A percentile compares a stretch with the other conserved stretches of the same genome.
Conservation (phyloP, 2,329 filamentous ascomycete species). For the Akanthomyces uredinophilus region DNA sequence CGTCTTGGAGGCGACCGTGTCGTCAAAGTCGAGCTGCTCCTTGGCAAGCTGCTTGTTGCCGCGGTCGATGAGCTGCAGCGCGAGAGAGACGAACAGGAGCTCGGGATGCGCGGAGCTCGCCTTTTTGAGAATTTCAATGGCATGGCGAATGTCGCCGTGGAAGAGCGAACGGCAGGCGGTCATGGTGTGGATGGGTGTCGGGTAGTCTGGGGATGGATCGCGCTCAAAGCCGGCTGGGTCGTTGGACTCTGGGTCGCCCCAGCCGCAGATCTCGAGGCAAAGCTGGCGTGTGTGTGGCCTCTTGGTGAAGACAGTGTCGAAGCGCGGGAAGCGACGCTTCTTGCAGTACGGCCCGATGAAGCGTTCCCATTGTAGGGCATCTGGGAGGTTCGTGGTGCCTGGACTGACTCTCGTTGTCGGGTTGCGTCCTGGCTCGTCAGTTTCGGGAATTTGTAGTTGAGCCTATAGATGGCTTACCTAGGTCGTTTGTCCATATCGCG, state of each 20-base stretch:
- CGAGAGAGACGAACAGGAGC: constrained; percentile 63
- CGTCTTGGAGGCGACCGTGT: constrained; percentile 55
- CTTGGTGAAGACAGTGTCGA: constrained; percentile 57
- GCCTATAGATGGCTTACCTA: constrained; percentile 45
- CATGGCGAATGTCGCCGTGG: constrained; percentile 62
- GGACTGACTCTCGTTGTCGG: constrained; percentile 43
- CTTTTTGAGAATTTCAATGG: constrained; percentile 63
- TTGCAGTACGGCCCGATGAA: constrained; percentile 60
- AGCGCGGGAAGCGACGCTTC: constrained; percentile 55
- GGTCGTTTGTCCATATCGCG: constrained; percentile 65
- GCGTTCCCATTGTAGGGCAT: constrained; percentile 53
- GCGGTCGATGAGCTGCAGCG: constrained; percentile 57
- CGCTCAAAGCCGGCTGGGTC: constrained; percentile 39
- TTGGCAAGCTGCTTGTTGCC: constrained; percentile 40
- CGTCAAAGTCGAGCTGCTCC: constrained; percentile 54
- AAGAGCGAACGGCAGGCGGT: constrained; percentile 73
- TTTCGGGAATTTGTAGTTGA: constrained; percentile 20
- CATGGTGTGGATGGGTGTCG: constrained; percentile 61
- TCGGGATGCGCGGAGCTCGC: constrained; percentile 59
- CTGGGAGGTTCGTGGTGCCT: constrained; percentile 37
- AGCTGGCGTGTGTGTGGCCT: constrained; percentile 68
- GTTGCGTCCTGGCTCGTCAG: constrained; percentile 34
- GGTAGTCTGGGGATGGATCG: constrained; percentile 40
- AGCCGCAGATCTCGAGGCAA: constrained; percentile 69
- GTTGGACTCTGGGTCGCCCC: constrained; percentile 54